Conservation (phyloP, 1,284 basidiomycete species). For the Austroboletus novae-zelandiae region DNA sequence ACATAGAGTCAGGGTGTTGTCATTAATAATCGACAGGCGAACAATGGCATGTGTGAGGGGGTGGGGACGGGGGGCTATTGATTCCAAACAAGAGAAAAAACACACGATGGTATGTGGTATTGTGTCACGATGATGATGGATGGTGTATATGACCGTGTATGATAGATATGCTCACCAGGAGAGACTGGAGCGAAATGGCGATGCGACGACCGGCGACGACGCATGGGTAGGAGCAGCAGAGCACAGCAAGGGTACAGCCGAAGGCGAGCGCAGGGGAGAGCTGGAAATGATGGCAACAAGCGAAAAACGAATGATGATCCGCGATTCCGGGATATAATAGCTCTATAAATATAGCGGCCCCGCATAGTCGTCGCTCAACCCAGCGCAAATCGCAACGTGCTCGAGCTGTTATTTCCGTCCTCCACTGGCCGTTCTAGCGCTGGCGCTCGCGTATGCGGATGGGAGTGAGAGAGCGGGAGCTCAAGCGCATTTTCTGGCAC, state of each 20-base stretch:
- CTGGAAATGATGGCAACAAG: background rate
- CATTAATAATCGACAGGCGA: conserved; percentile 2
- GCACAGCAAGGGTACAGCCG: conserved; percentile 3
- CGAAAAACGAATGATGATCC: conserved; percentile 1
- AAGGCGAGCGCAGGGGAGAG: background rate
- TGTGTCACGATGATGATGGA: conserved; percentile 1
- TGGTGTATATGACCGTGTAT: conserved; percentile 5
- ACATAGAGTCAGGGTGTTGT: background rate
- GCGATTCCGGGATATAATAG: conserved; percentile 16
- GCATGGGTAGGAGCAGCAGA: background rate
- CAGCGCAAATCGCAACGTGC: conserved; percentile 30
- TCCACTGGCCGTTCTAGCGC: conserved; percentile 18
- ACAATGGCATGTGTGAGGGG: background rate
- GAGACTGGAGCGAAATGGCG: background rate
- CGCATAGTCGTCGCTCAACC: conserved; percentile 15
- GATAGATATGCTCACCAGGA: conserved; percentile 10
- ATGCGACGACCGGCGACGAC: conserved; percentile 6
- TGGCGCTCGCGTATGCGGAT: background rate
- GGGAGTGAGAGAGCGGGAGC: conserved; percentile 16
- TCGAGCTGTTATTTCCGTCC: conserved; percentile 26
- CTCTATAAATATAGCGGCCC: conserved; percentile 24
- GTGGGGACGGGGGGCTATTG: background rate
- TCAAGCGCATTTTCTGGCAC: conserved; percentile 8
- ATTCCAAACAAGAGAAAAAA: conserved; percentile 7
- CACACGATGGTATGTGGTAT: conserved; percentile 4